These are phyloP conservation scores for Acarospora socialis DNA, from an alignment of 2,329 filamentous ascomycete genomes.

Conservation along the genomic window DNA sequence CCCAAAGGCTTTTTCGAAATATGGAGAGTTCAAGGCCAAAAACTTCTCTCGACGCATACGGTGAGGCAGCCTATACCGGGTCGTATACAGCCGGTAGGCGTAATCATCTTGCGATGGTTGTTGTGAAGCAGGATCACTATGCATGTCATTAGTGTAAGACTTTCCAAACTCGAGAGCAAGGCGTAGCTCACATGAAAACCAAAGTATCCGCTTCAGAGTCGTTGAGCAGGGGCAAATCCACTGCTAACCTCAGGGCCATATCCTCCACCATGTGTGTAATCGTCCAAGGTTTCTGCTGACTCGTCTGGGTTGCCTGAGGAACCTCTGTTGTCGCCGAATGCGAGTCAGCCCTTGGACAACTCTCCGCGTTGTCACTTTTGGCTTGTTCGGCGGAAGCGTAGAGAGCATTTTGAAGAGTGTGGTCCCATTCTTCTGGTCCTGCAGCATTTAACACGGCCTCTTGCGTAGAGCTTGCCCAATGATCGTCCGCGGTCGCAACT, in stretches of 20 bases:
- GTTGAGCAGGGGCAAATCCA: slow-evolving; percentile 15
- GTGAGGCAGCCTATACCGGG: slow-evolving; percentile 9
- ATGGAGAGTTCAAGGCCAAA: slow-evolving; percentile 19
- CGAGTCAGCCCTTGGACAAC: no score
- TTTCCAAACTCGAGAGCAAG: slow-evolving; percentile 8
- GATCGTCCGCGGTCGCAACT: no score
- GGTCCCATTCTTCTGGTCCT: no score
- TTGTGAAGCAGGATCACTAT: slow-evolving; percentile 11
- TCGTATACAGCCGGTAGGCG: slow-evolving; percentile 6
- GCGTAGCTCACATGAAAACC: slow-evolving; percentile 18
- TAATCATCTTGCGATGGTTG: slow-evolving; percentile 16
- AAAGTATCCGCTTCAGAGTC: slow-evolving; percentile 17
- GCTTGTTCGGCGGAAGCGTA: no score
- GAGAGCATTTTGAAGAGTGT: no score
- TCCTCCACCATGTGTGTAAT: slow-evolving; percentile 7
- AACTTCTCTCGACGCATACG: slow-evolving; percentile 8
- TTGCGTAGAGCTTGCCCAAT: no score
- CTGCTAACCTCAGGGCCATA: slow-evolving; percentile 2
- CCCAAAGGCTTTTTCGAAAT: slow-evolving; percentile 30
- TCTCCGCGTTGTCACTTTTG: no score
- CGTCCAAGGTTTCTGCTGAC: no score
- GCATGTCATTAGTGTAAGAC: no score
- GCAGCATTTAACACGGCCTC: no score
- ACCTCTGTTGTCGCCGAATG: no score
- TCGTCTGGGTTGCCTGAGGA: no score